Percentiles rank a stretch among this genome's conserved stretches.
phyloP scores from a whole-genome alignment of 192 early-diverging fungal species.

The Thamnidium elegans region DNA sequence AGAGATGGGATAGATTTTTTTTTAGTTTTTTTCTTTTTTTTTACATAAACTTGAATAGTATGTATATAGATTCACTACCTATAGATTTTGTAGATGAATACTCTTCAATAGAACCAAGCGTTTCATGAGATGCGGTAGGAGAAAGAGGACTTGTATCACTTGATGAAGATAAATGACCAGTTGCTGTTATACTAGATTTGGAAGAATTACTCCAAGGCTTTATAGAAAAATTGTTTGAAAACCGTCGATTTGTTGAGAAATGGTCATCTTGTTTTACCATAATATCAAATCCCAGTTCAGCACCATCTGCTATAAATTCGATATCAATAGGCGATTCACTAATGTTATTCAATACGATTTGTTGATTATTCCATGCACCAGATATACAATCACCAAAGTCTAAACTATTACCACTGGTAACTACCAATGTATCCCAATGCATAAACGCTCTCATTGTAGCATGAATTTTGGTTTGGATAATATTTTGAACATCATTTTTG shows the following conservation, averaged over 20 bases:
- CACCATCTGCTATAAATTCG: slow-evolving; percentile 58
- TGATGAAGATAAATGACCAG: neutral
- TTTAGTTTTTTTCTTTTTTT: neutral
- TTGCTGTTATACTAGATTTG: neutral
- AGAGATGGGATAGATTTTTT: neutral
- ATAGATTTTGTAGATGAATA: slow-evolving; percentile 2
- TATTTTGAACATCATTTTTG: slow-evolving; percentile 80
- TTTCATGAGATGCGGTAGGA: neutral
- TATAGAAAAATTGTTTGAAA: neutral
- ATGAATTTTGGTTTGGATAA: slow-evolving; percentile 77
- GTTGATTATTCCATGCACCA: slow-evolving; percentile 74
- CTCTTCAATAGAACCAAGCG: neutral
- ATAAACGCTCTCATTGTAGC: slow-evolving; percentile 67
- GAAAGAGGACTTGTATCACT: neutral
- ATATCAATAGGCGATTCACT: slow-evolving; percentile 72
- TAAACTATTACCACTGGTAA: slow-evolving; percentile 67
- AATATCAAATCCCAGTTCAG: slow-evolving; percentile 54
- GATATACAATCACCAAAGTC: slow-evolving; percentile 94
- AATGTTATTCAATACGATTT: slow-evolving; percentile 76
- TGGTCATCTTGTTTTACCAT: slow-evolving; percentile 21
- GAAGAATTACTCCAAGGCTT: slow-evolving; percentile 14
- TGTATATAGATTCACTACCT: no score
- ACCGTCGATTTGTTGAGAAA: neutral
- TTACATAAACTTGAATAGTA: no score
- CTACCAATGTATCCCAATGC: slow-evolving; percentile 67